These are phyloP conservation scores for Carex pumila DNA, from an alignment of 176 grass and related monocot species.

Conservation along the genomic window DNA sequence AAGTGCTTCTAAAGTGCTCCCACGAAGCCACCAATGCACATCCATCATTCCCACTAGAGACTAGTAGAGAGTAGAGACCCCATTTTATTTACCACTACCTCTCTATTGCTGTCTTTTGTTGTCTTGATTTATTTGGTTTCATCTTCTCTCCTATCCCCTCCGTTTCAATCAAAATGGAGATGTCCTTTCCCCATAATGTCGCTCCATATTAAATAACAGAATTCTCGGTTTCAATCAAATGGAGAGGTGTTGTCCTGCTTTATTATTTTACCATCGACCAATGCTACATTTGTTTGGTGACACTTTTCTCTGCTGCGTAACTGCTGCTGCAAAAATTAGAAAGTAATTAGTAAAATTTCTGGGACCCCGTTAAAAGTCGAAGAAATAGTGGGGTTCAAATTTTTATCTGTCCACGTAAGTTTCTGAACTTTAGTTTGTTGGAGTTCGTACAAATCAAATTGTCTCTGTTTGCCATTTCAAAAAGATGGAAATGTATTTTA, in stretches of 20 bases:
- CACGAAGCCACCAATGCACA: neutral
- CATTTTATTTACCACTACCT: neutral
- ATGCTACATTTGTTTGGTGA: neutral
- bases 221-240: neutral
- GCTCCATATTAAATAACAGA: neutral
- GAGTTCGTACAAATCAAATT: neutral
- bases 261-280: neutral
- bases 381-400: neutral
- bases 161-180: neutral
- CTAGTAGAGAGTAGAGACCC: neutral
- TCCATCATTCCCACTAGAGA: neutral
- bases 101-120: neutral
- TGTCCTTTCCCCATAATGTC: neutral
- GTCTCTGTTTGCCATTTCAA: neutral
- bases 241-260: neutral
- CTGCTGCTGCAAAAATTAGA: neutral
- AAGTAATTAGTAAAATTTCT: neutral
- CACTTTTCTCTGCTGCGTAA: too few species aligned
- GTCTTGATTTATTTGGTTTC: neutral
- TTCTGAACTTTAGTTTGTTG: neutral
- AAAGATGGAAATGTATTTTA: neutral
- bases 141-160: neutral
- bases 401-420: neutral
- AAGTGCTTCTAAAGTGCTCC: neutral
- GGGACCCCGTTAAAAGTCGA: neutral